Percentiles rank a stretch among this genome's conserved stretches.
Evolutionary conservation across 2,329 filamentous ascomycete species (phyloP).

Genomic region (Aspergillus intermedius): DNA sequence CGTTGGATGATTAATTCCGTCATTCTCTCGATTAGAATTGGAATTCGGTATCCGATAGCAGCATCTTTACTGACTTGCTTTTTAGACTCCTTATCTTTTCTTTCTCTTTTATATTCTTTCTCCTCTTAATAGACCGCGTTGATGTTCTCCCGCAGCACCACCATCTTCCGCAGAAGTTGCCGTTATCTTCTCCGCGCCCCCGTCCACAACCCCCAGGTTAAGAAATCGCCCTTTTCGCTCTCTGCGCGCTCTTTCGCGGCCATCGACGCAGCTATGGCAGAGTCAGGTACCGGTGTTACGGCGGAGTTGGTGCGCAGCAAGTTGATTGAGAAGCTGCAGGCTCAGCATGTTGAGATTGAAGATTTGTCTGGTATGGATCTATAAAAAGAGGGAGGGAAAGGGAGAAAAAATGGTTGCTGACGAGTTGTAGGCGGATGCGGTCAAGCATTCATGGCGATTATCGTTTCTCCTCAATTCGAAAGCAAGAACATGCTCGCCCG

Average conservation of each 20-base stretch:
- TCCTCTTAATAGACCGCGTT: slow-evolving; percentile 11
- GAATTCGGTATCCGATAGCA: too few relatives aligned
- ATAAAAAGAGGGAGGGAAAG: not conserved
- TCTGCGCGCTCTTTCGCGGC: slow-evolving; percentile 28
- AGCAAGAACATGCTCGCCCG: slow-evolving; percentile 72
- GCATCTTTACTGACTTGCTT: not conserved
- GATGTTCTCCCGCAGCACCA: slow-evolving; percentile 32
- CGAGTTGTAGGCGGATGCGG: slow-evolving; percentile 56
- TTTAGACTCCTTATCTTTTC: not conserved
- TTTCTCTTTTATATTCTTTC: not conserved
- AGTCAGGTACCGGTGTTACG: slow-evolving; percentile 57
- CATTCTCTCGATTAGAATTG: slow-evolving; percentile 6
- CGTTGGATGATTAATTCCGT: slow-evolving; percentile 15
- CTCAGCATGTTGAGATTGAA: slow-evolving; percentile 75
- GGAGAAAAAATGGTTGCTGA: not conserved
- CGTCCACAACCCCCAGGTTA: slow-evolving; percentile 13
- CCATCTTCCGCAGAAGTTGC: slow-evolving; percentile 34
- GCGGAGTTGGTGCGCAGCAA: slow-evolving; percentile 63
- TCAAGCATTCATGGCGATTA: slow-evolving; percentile 63
- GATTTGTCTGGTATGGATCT: slow-evolving; percentile 76
- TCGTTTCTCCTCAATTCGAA: slow-evolving; percentile 63
- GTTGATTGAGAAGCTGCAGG: slow-evolving; percentile 63
- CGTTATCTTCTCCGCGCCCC: slow-evolving; percentile 31
- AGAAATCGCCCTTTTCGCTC: slow-evolving; percentile 26
- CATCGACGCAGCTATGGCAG: slow-evolving; percentile 36